A percentile compares a stretch with the other conserved stretches of the same genome.
Evolutionary conservation across 352 stramenopile species (phyloP).

Genomic region (Phytophthora rubi): DNA sequence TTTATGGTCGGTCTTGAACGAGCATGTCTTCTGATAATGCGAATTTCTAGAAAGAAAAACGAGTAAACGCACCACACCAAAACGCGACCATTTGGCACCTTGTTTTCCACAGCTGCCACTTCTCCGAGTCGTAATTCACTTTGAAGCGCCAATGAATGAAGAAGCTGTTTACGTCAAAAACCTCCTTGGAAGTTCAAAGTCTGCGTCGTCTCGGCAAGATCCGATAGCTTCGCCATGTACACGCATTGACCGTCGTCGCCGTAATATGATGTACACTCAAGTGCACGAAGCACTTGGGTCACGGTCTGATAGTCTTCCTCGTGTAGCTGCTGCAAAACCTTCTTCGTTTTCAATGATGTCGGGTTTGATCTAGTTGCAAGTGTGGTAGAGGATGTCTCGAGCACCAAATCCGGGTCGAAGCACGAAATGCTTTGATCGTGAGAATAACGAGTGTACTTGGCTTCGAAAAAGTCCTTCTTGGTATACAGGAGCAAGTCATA

Average conservation of each 20-base stretch:
- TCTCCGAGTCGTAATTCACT: constrained; percentile 41
- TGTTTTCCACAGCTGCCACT: constrained; percentile 58
- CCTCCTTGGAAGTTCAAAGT: constrained; percentile 26
- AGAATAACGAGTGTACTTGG: constrained; percentile 24
- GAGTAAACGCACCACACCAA: not conserved
- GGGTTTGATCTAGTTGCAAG: constrained; percentile 46
- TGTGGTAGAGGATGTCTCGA: constrained; percentile 38
- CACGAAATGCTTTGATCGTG: constrained; percentile 33
- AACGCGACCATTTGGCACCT: constrained; percentile 17
- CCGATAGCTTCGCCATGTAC: constrained; percentile 39
- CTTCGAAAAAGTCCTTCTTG: constrained; percentile 54
- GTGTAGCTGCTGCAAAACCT: constrained; percentile 45
- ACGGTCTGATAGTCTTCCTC: constrained; percentile 46
- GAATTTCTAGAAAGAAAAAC: too few species aligned
- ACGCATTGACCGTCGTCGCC: constrained; percentile 34
- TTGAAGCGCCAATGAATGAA: constrained; percentile 75
- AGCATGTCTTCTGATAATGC: too few species aligned
- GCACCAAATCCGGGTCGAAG: constrained; percentile 24
- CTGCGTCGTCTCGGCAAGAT: constrained; percentile 43
- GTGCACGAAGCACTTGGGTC: constrained; percentile 64
- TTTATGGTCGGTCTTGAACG: too few species aligned
- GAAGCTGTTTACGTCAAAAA: constrained; percentile 32
- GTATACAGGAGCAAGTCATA: constrained; percentile 41
- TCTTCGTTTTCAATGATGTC: constrained; percentile 23
- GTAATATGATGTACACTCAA: constrained; percentile 57